Base-by-base conservation (phyloP, 1,284 basidiomycete species). In the Lentinula novae-zelandiae region DNA sequence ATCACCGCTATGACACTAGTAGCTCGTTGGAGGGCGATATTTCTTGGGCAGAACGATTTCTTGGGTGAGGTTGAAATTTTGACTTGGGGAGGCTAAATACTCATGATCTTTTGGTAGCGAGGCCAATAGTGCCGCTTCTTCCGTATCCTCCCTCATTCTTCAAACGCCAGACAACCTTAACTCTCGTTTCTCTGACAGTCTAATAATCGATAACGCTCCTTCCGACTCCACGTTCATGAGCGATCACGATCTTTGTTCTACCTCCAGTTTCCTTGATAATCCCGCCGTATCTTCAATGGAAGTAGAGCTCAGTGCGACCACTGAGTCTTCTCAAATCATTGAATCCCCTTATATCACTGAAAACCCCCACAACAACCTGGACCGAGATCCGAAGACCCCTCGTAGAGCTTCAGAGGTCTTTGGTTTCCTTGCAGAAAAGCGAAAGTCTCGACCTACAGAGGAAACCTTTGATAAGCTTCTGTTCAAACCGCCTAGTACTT, bases 41-140 rank as follows among this genome's bases (percentile, higher is more conserved):
- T 57, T 90, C 87, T 2, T 92, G 89, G 89, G 89, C 89, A 10
- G 89, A 92, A 72, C 80, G 80, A 39, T 85, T 82, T 70, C 75
- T 92, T 60, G 81, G 79, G 89, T 90, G 67, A 62, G 83, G 67
- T 1, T 39, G 38, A 34, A 57, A 12, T 42, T 51, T 12, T 2
- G 7, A 22, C 22, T 15, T 17, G 48, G 34, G 2, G 15, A 36
- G 39, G 5, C n/a, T 34, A 27, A 53, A 60, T 20, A 33, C 49
- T 64, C 10, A 60, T 20, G 10, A 54, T 27, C 39, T 42, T 20
- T 13, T 38, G 57, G 22, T 64, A 85, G 82, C 12, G 83, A 85
- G 68, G 76, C 73, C 13, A 78, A 80, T 53, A 74, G 71, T 57
- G 70, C 54, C 7, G 54, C 71, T 39, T 80, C 81, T 1, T 78